Conservation (phyloP, 2,329 filamentous ascomycete species). For the Cyanodermella asteris region DNA sequence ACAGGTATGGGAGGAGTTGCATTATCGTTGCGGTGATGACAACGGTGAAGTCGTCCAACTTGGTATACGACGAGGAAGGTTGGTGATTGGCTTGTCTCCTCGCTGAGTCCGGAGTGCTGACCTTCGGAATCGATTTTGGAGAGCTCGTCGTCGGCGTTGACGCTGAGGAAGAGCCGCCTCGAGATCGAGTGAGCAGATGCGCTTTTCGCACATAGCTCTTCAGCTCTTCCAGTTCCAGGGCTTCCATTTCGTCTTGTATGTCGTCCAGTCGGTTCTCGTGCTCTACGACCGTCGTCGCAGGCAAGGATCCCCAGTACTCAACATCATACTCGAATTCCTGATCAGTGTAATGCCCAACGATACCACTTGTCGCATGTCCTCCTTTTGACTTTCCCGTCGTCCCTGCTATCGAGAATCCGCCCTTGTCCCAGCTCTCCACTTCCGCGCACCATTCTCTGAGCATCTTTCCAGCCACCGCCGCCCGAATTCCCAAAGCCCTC, state of each 20-base stretch:
- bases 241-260: conserved; percentile 52
- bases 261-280: conserved; percentile 52
- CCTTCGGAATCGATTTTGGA: too few relatives aligned
- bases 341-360: too few relatives aligned
- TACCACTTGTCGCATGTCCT: conserved; percentile 16
- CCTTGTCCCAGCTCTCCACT: conserved; percentile 29
- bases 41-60: conserved; percentile 74
- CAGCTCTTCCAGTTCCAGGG: conserved; percentile 53
- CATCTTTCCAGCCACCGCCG: conserved; percentile 35
- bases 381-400: conserved; percentile 3
- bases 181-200: too few relatives aligned
- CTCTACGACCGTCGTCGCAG: conserved; percentile 9
- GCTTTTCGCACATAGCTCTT: conserved; percentile 75
- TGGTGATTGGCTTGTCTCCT: too few relatives aligned
- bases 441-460: conserved; percentile 36
- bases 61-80: conserved; percentile 33
- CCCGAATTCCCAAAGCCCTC: conserved; percentile 34
- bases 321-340: conserved; percentile 20
- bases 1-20: conserved; percentile 65
- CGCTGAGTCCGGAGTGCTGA: conserved; percentile 21
- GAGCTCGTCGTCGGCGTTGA: too few relatives aligned
- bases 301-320: conserved; percentile 4
- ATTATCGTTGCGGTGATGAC: conserved; percentile 78
- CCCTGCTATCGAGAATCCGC: neutral
- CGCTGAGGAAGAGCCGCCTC: conserved; percentile 51